phyloP scores from a whole-genome alignment of 2,329 filamentous ascomycete genomes.

The Escovopsis sp. region DNA sequence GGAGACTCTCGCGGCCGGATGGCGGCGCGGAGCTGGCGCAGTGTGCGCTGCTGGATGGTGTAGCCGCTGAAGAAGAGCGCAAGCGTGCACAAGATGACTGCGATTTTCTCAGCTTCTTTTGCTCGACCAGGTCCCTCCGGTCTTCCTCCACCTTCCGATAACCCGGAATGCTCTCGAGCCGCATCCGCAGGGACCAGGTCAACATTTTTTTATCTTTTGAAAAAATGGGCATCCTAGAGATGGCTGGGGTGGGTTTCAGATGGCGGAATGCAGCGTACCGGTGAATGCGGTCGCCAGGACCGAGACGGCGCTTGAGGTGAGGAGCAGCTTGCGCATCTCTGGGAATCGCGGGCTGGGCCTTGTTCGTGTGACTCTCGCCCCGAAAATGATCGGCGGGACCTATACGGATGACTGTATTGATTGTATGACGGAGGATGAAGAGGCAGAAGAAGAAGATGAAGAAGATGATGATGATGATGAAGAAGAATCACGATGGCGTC shows the following conservation, averaged over 20 bases:
- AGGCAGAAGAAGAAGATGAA: neutral
- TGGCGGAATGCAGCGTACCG: slow-evolving; percentile 30
- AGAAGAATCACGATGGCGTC: neutral
- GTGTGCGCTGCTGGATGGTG: slow-evolving; percentile 71
- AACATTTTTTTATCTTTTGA: no score
- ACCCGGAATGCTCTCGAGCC: no score
- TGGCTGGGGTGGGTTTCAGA: neutral
- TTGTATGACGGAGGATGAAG: neutral
- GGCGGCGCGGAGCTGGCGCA: slow-evolving; percentile 60
- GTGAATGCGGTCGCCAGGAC: slow-evolving; percentile 48
- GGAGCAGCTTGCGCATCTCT: slow-evolving; percentile 33
- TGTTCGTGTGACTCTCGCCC: neutral
- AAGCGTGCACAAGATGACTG: slow-evolving; percentile 63
- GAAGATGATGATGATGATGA: neutral
- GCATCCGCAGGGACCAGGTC: neutral
- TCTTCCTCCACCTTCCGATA: no score
- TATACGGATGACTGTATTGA: neutral
- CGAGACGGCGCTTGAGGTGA: slow-evolving; percentile 58
- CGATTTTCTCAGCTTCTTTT: neutral
- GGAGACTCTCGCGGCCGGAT: slow-evolving; percentile 40
- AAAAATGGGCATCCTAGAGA: neutral
- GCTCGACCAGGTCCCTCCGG: no score
- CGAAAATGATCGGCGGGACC: no score
- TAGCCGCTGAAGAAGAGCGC: slow-evolving; percentile 83
- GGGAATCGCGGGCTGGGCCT: slow-evolving; percentile 12